Evolutionary conservation across 345 rosid genomes (phyloP), one percentile per base, ranked within the genome.

Genomic region (Populus tremula): DNA sequence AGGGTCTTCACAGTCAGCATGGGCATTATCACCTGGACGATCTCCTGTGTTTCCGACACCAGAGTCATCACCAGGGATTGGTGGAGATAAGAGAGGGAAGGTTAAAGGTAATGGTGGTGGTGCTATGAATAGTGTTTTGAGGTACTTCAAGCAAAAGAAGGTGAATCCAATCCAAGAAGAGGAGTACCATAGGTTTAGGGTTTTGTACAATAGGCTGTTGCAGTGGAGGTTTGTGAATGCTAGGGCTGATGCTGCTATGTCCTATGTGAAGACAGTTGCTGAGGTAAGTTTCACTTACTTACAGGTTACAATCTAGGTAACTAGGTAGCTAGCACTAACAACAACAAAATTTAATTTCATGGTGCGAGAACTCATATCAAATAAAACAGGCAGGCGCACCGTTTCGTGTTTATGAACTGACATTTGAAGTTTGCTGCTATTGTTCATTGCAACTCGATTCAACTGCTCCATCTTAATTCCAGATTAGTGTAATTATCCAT

Each of bases 21-120:
- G 96, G 98, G 92, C 92, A 6, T 82, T 90, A 75, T 93, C 95
- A 2, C 91, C 93, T 0, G 97, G 95, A n/a, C 83, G 95, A 64
- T 67, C 80, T 47, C 76, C 85, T 20, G 38, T 78, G 75, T 6
- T 74, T 17, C 75, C 76, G 20, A 71, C 82, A 5, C 83, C 87
- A 33, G 84, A 84, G 68, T 17, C 20, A 13, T 75, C 85, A 2
- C 78, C 79, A 29, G 79, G 47, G 16, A 31, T 83, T 5, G 38
- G 50, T 35, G 62, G 54, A n/a, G 81, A 72, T 6, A 13, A 47
- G n/a, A 78, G 71, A 76, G 70, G 35, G 71, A 86, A 68, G 49
- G 67, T 39, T 38, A 29, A 86, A 74, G 72, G 80, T 18, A 71
- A 83, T 54, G 84, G 90, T 43, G 80, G 88, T n/a, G 88, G 80